Evolutionary conservation across 179 eudicot species (phyloP).

Genomic region (Patellifolia procumbens): DNA sequence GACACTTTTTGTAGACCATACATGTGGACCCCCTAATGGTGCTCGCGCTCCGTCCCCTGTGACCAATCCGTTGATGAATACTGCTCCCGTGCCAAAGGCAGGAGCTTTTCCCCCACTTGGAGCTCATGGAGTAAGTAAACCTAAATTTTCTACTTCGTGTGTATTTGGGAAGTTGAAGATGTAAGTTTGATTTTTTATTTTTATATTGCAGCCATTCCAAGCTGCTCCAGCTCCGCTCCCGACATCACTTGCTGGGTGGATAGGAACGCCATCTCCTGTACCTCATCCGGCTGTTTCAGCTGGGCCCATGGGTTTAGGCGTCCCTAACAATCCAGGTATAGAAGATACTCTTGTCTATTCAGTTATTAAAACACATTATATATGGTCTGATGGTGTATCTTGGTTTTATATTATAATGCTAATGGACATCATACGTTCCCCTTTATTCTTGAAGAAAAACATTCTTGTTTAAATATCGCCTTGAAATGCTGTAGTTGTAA

Average conservation of each 20-base stretch:
- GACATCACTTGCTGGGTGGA: conserved; percentile 75
- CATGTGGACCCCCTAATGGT: conserved; percentile 90
- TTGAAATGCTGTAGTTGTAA: not conserved
- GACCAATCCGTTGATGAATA: conserved; percentile 63
- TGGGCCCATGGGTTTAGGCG: conserved; percentile 70
- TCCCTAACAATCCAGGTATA: conserved; percentile 69
- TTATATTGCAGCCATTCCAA: conserved; percentile 63
- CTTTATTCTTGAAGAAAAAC: not conserved
- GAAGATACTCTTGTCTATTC: too few species aligned
- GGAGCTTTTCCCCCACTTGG: conserved; percentile 78
- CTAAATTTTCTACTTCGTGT: conserved; percentile 1
- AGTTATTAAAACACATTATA: not conserved
- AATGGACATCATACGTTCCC: not conserved
- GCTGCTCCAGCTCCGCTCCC: conserved; percentile 58
- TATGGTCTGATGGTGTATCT: not conserved
- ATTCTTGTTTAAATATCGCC: not conserved
- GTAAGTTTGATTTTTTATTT: conserved; percentile 22
- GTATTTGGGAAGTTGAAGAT: conserved; percentile 9
- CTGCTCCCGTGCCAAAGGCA: conserved; percentile 55
- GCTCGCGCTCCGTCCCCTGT: conserved; percentile 85
- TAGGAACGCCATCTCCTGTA: conserved; percentile 68
- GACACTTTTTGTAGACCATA: conserved; percentile 83
- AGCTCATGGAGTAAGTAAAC: conserved; percentile 73
- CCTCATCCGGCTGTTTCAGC: conserved; percentile 76
- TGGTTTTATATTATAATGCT: conserved; percentile 5